These are phyloP conservation scores for Mucuna pruriens DNA, from an alignment of 306 rosid species.

Conservation along the genomic window DNA sequence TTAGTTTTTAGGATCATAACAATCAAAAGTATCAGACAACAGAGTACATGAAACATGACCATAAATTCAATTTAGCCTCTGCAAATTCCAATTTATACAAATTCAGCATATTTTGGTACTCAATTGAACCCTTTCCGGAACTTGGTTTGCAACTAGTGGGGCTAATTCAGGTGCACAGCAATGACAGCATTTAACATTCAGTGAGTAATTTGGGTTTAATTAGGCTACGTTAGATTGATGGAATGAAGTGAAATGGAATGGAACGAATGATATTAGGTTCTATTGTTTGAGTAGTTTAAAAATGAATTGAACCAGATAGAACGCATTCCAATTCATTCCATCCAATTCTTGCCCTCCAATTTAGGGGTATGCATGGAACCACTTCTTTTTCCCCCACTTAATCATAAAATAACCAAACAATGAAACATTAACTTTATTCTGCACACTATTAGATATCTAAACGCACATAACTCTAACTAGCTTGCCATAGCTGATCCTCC, in stretches of 20 bases:
- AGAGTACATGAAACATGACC: slow-evolving; percentile 2
- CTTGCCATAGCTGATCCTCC: slow-evolving; percentile 12
- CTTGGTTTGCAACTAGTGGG: background rate
- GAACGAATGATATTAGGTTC: background rate
- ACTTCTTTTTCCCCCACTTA: background rate
- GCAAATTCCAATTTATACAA: slow-evolving; percentile 10
- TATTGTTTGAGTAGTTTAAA: background rate
- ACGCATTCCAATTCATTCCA: background rate
- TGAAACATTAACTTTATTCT: background rate
- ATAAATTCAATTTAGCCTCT: slow-evolving; percentile 12
- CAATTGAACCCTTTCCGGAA: background rate
- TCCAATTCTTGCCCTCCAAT: background rate
- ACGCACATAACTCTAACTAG: background rate
- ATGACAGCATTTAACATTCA: background rate
- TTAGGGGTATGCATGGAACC: background rate
- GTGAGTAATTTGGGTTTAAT: slow-evolving; percentile 21
- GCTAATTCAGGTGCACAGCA: background rate
- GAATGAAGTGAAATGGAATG: background rate
- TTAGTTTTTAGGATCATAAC: slow-evolving; percentile 1
- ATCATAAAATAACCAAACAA: background rate
- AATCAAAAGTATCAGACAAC: slow-evolving; percentile 4
- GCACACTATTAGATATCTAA: background rate
- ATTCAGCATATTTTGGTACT: slow-evolving; percentile 20
- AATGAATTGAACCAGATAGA: background rate
- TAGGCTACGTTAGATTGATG: background rate